These are phyloP conservation scores for Botrytis medusae DNA, from an alignment of 2,329 filamentous ascomycete species.

Conservation along the genomic window DNA sequence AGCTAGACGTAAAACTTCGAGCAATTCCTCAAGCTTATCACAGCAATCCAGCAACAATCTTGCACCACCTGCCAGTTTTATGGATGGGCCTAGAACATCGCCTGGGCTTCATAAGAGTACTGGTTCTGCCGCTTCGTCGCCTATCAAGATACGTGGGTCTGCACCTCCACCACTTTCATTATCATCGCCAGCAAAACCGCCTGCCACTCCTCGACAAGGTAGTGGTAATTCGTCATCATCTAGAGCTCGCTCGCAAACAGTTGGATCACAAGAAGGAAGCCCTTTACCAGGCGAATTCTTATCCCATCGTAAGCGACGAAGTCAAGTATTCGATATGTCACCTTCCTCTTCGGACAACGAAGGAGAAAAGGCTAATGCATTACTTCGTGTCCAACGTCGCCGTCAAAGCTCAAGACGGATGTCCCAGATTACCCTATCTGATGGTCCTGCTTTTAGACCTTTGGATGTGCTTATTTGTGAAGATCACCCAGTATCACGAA, in stretches of 20 bases:
- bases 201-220: slow-evolving; percentile 55
- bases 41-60: slow-evolving; percentile 71
- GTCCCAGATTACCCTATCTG: slow-evolving; percentile 84
- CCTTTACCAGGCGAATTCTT: slow-evolving; percentile 64
- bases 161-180: slow-evolving; percentile 50
- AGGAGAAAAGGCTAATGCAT: slow-evolving; percentile 83
- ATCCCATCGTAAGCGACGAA: slow-evolving; percentile 82
- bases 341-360: slow-evolving; percentile 98
- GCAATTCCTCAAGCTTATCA: slow-evolving; percentile 79
- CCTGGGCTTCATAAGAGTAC: slow-evolving; percentile 60
- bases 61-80: slow-evolving; percentile 63
- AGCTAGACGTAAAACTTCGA: slow-evolving; percentile 82
- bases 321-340: slow-evolving; percentile 93
- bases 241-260: slow-evolving; percentile 82
- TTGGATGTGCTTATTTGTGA: slow-evolving; percentile 95
- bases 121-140: slow-evolving; percentile 53
- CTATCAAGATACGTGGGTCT: slow-evolving; percentile 54
- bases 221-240: slow-evolving; percentile 56
- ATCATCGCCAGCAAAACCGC: slow-evolving; percentile 61
- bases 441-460: slow-evolving; percentile 83
- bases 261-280: slow-evolving; percentile 91
- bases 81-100: slow-evolving; percentile 67
- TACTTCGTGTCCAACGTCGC: slow-evolving; percentile 87
- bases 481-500: slow-evolving; percentile 91
- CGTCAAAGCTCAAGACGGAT: slow-evolving; percentile 95